Percentiles rank a stretch among this genome's conserved stretches.
phyloP scores from a whole-genome alignment of 139 green algal genomes.

The Closterium sp. region DNA sequence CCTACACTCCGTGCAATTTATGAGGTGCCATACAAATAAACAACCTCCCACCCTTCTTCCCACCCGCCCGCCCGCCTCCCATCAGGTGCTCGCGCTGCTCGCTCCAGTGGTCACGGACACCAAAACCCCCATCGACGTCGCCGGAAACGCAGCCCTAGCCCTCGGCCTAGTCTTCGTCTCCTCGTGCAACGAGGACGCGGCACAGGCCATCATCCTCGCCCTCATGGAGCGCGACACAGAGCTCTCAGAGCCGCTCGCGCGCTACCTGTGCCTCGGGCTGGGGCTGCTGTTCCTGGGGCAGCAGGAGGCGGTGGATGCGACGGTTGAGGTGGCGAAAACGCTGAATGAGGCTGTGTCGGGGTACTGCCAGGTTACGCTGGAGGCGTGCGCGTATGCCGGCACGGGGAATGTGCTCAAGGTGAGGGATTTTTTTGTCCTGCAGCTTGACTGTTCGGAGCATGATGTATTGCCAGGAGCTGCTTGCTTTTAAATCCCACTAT shows the following conservation, averaged over 20 bases:
- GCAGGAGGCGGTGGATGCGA: conserved; percentile 86
- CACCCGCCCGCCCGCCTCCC: not conserved
- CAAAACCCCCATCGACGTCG: conserved; percentile 73
- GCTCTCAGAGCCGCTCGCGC: conserved; percentile 71
- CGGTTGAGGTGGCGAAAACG: conserved; percentile 89
- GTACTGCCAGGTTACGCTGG: conserved; percentile 74
- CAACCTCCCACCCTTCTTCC: not conserved
- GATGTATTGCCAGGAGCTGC: not conserved
- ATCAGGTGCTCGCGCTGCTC: conserved; percentile 62
- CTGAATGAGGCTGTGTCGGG: conserved; percentile 76
- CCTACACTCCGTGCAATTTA: not conserved
- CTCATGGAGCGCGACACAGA: conserved; percentile 88
- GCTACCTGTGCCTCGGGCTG: conserved; percentile 81
- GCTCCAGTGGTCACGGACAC: conserved; percentile 47
- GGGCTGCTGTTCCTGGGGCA: conserved; percentile 93
- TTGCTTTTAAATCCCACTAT: not conserved
- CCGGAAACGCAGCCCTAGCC: conserved; percentile 81
- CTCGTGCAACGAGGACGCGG: conserved; percentile 69
- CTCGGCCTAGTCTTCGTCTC: conserved; percentile 88
- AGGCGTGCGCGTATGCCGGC: conserved; percentile 88
- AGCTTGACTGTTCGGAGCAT: not conserved
- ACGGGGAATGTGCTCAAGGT: conserved; percentile 89
- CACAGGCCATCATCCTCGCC: conserved; percentile 77
- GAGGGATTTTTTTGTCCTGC: not conserved
- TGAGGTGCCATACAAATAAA: not conserved